Conservation (phyloP, 2,329 filamentous ascomycete genomes). For the Aspergillaceae sp. region DNA sequence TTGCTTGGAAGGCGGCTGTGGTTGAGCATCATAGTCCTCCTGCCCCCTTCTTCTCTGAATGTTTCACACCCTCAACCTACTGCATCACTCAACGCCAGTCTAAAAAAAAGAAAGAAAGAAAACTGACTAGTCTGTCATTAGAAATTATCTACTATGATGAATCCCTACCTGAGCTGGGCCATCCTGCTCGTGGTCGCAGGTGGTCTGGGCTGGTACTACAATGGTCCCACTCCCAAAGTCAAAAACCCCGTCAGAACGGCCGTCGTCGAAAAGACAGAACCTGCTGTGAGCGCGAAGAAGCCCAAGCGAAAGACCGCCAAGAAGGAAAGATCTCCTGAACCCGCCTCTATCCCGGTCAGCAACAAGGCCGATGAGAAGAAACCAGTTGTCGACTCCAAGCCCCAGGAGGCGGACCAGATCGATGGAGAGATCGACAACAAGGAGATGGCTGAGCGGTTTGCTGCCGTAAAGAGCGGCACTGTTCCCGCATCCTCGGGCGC, state of each 20-base stretch:
- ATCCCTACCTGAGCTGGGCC: slow-evolving; percentile 38
- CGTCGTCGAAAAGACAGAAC: slow-evolving; percentile 28
- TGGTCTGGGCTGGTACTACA: slow-evolving; percentile 36
- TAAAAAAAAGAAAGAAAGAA: not conserved
- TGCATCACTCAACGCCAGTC: not conserved
- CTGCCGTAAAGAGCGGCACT: slow-evolving; percentile 61
- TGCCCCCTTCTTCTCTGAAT: too few species aligned
- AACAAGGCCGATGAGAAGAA: slow-evolving; percentile 26
- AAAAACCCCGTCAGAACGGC: slow-evolving; percentile 21
- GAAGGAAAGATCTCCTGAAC: slow-evolving; percentile 13
- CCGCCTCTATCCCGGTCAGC: slow-evolving; percentile 14
- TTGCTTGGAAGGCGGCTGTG: not conserved
- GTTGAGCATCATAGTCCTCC: not conserved
- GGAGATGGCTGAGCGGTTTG: slow-evolving; percentile 68
- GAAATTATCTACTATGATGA: slow-evolving; percentile 28
- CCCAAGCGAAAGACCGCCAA: slow-evolving; percentile 34
- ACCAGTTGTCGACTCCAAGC: slow-evolving; percentile 19
- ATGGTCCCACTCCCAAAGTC: slow-evolving; percentile 24
- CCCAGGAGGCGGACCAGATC: slow-evolving; percentile 23
- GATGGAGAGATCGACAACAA: slow-evolving; percentile 59
- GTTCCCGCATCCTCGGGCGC: slow-evolving; percentile 32
- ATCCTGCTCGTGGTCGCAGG: slow-evolving; percentile 35
- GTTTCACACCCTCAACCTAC: too few species aligned
- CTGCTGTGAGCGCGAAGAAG: slow-evolving; percentile 28
- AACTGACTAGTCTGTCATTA: too few species aligned